Conservation (phyloP, 768 basidiomycete species). For the Fomitopsis serialis region DNA sequence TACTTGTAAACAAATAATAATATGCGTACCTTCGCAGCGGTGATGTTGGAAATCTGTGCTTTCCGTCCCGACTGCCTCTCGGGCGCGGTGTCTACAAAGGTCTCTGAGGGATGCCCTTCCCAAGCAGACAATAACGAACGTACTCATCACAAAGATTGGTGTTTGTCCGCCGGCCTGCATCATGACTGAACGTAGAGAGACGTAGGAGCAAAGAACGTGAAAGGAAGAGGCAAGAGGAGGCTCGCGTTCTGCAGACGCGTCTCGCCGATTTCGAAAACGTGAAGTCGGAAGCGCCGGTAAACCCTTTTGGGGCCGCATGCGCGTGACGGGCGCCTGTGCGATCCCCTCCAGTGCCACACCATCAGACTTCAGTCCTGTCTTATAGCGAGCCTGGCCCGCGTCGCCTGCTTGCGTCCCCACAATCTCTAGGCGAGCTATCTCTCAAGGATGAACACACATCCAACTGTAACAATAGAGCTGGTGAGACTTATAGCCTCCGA, state of each 20-base stretch:
- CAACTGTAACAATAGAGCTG: slow-evolving; percentile 47
- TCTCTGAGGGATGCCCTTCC: neutral
- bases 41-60: slow-evolving; percentile 95
- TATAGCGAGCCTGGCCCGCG: too few relatives aligned
- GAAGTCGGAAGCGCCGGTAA: neutral
- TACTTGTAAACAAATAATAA: neutral
- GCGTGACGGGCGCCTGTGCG: neutral
- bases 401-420: neutral
- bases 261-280: neutral
- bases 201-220: neutral
- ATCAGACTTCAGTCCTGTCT: too few relatives aligned
- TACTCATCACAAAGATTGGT: slow-evolving; percentile 83
- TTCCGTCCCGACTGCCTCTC: slow-evolving; percentile 93
- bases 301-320: neutral
- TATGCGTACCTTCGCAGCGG: slow-evolving; percentile 80
- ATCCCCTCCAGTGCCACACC: neutral
- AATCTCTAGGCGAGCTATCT: neutral
- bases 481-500: slow-evolving; percentile 21
- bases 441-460: slow-evolving; percentile 23
- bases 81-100: slow-evolving; percentile 76
- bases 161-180: slow-evolving; percentile 49
- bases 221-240: neutral
- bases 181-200: slow-evolving; percentile 4
- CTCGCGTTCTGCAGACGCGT: neutral
- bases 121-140: slow-evolving; percentile 14